Base-by-base conservation (phyloP, 129 eudicot genomes). In the Flaveria bidentis region DNA sequence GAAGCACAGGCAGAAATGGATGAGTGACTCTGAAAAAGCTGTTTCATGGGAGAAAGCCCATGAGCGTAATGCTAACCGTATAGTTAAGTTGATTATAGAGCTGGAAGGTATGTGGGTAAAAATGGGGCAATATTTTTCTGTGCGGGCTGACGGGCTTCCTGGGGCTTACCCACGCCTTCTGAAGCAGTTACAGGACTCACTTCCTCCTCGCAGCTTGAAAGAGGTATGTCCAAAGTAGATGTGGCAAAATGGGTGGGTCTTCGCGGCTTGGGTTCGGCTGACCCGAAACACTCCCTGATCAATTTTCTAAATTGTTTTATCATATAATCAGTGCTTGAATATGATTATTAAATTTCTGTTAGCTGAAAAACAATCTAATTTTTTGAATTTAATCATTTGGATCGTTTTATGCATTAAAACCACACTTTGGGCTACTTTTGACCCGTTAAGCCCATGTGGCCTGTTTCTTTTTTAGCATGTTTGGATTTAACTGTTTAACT, bases 91-190 rank as follows among this genome's bases (percentile, higher is more conserved):
- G 69, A 85, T 92, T 51, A 84, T 92, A 71, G 90, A 90, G 78
- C 66, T 92, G 75, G 98, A 92, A 82, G 98, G 98, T 41, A 80
- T 92, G 74, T 90, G 98, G 98, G 96, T 92, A 22, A 92, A 92
- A 88, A 87, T 92, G 78, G 98, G 98, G 41, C 98, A 92, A 74
- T 92, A 92, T 81, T 84, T 92, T 46, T 92, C 96, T 3, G 92
- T 95, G 66, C 94, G 95, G 78, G 96, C 96, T 64, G 98, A 92
- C 60, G 96, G 89, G 62, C 96, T 92, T 73, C 98, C 98, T 8
- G 83, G 86, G 64, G 94, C 96, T 70, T 92, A 88, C 80, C 89
- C 90, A 79, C 73, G 69, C 68, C 83, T 79, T 73, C 76, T 92
- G 78, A 83, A 80, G 82, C 94, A 88, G 86, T 85, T 92, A 23